A percentile compares a stretch with the other conserved stretches of the same genome.
Conservation (phyloP, 1,284 basidiomycete species). For the Caloboletus inedulis region DNA sequence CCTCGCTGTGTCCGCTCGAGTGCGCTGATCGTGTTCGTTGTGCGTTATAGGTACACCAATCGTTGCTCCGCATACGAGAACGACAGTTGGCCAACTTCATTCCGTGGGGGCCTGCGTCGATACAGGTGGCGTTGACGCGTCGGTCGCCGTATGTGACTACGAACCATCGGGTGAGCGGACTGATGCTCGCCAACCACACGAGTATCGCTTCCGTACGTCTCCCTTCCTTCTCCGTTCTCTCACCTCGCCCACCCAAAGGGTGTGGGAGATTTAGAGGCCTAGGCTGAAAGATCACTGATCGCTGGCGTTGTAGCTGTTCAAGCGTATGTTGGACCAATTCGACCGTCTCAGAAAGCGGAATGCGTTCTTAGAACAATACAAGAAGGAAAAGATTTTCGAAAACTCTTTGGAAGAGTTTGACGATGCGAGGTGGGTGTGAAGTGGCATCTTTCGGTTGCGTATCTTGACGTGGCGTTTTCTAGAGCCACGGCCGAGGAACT, state of each 20-base stretch:
- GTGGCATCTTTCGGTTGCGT: not conserved
- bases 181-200: slow-evolving; percentile 99
- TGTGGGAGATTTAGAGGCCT: not conserved
- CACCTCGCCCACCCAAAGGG: not conserved
- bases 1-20: not conserved
- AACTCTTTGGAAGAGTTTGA: slow-evolving; percentile 93
- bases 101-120: slow-evolving; percentile 98
- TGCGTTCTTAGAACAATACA: slow-evolving; percentile 97
- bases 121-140: slow-evolving; percentile 94
- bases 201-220: slow-evolving; percentile 85
- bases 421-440: slow-evolving; percentile 69
- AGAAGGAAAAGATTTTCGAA: slow-evolving; percentile 93
- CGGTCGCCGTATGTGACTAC: slow-evolving; percentile 86
- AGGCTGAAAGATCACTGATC: not conserved
- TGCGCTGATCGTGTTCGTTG: slow-evolving; percentile 4
- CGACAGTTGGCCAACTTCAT: slow-evolving; percentile 97
- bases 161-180: slow-evolving; percentile 90
- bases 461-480: slow-evolving; percentile 3
- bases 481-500: slow-evolving; percentile 85
- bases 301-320: slow-evolving; percentile 70
- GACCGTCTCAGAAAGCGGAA: slow-evolving; percentile 86
- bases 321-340: slow-evolving; percentile 95
- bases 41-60: slow-evolving; percentile 85
- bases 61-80: slow-evolving; percentile 92
- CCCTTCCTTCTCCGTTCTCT: not conserved